phyloP scores from a whole-genome alignment of 106 monocot genomes.

The Allium sativum region DNA sequence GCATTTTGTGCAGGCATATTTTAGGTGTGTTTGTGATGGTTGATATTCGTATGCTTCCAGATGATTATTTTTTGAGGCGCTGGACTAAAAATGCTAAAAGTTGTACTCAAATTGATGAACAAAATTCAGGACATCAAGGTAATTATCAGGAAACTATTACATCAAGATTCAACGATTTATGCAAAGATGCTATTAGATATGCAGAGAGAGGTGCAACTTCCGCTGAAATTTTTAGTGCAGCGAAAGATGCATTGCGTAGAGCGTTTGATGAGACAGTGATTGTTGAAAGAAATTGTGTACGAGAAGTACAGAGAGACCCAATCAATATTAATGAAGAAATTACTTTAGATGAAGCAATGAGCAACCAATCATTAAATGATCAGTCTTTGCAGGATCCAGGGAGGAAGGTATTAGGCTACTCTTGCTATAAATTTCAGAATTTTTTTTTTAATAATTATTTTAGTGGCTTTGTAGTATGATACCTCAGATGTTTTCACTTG shows the following conservation, averaged over 20 bases:
- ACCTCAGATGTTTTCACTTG: background rate
- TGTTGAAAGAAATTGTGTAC: conserved; percentile 41
- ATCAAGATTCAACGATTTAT: conserved; percentile 66
- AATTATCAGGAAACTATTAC: conserved; percentile 29
- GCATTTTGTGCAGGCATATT: conserved; percentile 84
- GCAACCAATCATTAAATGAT: conserved; percentile 39
- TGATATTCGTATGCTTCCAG: conserved; percentile 58
- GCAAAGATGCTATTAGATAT: conserved; percentile 66
- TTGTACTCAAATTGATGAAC: conserved; percentile 27
- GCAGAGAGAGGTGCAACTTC: conserved; percentile 67
- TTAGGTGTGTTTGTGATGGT: conserved; percentile 75
- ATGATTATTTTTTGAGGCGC: conserved; percentile 66
- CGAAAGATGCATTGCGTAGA: conserved; percentile 63
- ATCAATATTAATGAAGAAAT: conserved; percentile 98
- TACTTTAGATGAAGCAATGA: conserved; percentile 56
- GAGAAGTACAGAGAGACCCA: conserved; percentile 36
- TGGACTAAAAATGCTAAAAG: conserved; percentile 83
- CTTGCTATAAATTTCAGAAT: background rate
- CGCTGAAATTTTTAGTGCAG: conserved; percentile 50
- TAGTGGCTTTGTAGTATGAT: background rate
- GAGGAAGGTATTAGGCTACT: conserved; percentile 29
- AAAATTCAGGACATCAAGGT: conserved; percentile 8
- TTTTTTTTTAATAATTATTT: background rate
- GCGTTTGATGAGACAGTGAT: conserved; percentile 53
- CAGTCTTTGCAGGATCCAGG: conserved; percentile 54